phyloP scores from a whole-genome alignment of 805 yeast genomes.

The Diddensiella transvaalensis region DNA sequence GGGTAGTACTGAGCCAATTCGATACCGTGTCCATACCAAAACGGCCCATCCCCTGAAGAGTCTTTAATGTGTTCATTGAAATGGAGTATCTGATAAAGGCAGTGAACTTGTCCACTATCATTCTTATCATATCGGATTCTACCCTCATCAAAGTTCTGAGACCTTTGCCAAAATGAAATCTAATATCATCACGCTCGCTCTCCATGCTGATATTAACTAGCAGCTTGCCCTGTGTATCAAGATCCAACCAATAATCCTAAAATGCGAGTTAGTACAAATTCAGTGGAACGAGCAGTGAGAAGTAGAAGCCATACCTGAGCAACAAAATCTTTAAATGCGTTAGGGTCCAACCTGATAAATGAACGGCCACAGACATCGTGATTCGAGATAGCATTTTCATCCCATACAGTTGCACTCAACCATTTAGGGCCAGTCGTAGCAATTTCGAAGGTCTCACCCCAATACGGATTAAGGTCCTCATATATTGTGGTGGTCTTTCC shows the following conservation, averaged over 20 bases:
- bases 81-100: conserved; percentile 54
- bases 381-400: conserved; percentile 49
- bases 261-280: conserved; percentile 19
- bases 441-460: conserved; percentile 84
- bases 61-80: conserved; percentile 55
- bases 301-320: conserved; percentile 36
- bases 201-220: conserved; percentile 70
- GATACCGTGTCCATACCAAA: conserved; percentile 30
- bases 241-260: conserved; percentile 51
- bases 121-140: conserved; percentile 61
- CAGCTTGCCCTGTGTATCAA: conserved; percentile 67
- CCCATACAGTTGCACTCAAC: conserved; percentile 67
- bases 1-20: conserved; percentile 33
- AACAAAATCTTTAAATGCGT: conserved; percentile 60
- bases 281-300: too few species aligned
- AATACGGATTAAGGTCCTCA: conserved; percentile 64
- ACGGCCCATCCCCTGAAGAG: conserved; percentile 35
- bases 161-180: conserved; percentile 76
- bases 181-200: conserved; percentile 72
- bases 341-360: conserved; percentile 56
- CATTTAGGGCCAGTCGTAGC: conserved; percentile 43
- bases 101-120: conserved; percentile 71
- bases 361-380: conserved; percentile 68
- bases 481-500: conserved; percentile 67
- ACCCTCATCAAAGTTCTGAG: conserved; percentile 61